These are phyloP conservation scores for Plasmodium knowlesi DNA, from an alignment of 169 alveolate genomes.

Conservation along the genomic window DNA sequence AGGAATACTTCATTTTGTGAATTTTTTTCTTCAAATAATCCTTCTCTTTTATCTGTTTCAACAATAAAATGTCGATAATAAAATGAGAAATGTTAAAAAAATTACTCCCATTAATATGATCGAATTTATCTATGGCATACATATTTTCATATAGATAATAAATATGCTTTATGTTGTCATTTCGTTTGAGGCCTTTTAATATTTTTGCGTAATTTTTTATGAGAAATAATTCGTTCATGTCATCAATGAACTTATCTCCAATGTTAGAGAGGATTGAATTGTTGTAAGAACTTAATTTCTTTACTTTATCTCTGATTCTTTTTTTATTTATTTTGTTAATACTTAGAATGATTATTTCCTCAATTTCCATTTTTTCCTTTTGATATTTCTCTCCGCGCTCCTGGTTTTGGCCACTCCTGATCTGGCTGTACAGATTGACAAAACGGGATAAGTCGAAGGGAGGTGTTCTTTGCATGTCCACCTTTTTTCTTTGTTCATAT, in stretches of 20 bases:
- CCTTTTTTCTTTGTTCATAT: neutral
- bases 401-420: neutral
- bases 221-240: slow-evolving; percentile 25
- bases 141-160: slow-evolving; percentile 72
- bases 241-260: slow-evolving; percentile 38
- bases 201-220: slow-evolving; percentile 38
- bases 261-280: slow-evolving; percentile 20
- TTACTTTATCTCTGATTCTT: slow-evolving; percentile 68
- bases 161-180: slow-evolving; percentile 38
- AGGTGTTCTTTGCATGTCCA: neutral
- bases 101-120: slow-evolving; percentile 61
- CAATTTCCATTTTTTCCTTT: slow-evolving; percentile 54
- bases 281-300: slow-evolving; percentile 42
- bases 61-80: slow-evolving; percentile 60
- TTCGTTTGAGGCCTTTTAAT: slow-evolving; percentile 22
- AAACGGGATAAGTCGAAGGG: neutral
- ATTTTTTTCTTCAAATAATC: slow-evolving; percentile 70
- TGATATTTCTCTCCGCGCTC: neutral
- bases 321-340: slow-evolving; percentile 37
- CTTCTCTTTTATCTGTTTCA: slow-evolving; percentile 26
- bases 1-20: slow-evolving; percentile 41
- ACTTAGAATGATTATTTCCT: slow-evolving; percentile 20
- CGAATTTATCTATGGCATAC: slow-evolving; percentile 64
- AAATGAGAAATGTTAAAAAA: slow-evolving; percentile 56
- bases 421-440: slow-evolving; percentile 23